phyloP scores from a whole-genome alignment of 2,329 filamentous ascomycete genomes.

The Xylariaceae sp. region DNA sequence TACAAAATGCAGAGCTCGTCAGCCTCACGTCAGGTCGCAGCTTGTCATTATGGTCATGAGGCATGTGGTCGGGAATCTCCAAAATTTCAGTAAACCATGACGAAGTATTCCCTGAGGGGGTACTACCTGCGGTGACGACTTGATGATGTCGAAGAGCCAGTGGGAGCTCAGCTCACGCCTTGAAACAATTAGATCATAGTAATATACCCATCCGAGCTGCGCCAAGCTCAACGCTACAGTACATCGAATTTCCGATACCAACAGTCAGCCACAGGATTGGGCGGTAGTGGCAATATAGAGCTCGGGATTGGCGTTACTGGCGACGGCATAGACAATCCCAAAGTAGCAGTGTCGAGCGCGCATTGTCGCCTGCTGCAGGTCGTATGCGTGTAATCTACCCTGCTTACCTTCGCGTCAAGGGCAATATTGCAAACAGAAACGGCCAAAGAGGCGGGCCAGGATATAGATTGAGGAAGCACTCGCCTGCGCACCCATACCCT shows the following conservation, averaged over 20 bases:
- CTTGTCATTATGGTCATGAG: background rate
- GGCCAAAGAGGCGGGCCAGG: background rate
- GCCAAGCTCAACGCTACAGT: too few species aligned
- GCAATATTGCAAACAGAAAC: background rate
- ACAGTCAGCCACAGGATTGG: background rate
- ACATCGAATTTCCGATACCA: background rate
- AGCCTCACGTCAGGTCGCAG: background rate
- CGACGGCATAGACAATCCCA: background rate
- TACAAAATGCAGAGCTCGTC: background rate
- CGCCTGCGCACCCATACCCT: too few species aligned
- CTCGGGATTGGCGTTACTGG: background rate
- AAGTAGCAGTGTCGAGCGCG: background rate
- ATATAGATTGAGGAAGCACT: too few species aligned
- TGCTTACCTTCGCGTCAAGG: slow-evolving; percentile 3
- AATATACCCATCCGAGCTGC: too few species aligned
- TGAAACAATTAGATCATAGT: too few species aligned
- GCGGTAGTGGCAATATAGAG: background rate
- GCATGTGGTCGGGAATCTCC: background rate
- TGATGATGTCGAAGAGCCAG: background rate
- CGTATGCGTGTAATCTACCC: slow-evolving; percentile 3
- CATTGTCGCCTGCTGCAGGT: background rate
- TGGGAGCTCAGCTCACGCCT: too few species aligned
- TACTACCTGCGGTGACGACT: too few species aligned
- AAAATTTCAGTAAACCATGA: too few species aligned
- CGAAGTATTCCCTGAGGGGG: too few species aligned